These are phyloP conservation scores for Saccharomyces uvarum DNA, from an alignment of 1,139 yeast genomes.

Conservation along the genomic window DNA sequence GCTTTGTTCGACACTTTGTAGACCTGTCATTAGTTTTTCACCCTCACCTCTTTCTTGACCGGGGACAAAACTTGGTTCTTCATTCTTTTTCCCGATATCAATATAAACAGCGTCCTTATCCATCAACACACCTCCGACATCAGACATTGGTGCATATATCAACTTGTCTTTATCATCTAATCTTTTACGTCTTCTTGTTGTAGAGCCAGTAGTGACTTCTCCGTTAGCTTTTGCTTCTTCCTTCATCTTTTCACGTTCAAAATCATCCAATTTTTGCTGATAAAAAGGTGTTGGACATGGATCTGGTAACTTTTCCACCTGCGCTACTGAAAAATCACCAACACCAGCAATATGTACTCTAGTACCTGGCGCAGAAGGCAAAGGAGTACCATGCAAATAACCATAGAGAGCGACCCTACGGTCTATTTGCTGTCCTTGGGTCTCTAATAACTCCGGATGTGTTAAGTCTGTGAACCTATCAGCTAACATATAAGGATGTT, in stretches of 20 bases:
- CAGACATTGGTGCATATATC: constrained; percentile 98
- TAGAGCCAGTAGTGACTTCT: constrained; percentile 42
- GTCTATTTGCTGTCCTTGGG: constrained; percentile 70
- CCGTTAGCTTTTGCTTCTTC: constrained; percentile 44
- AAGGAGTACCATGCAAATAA: constrained; percentile 87
- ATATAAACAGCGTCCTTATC: constrained; percentile 97
- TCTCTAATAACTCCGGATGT: constrained; percentile 73
- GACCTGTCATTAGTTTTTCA: constrained; percentile 71
- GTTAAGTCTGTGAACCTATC: constrained; percentile 95
- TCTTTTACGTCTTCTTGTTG: constrained; percentile 70
- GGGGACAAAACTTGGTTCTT: constrained; percentile 47
- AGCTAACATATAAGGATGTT: constrained; percentile 87
- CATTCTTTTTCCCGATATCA: constrained; percentile 58
- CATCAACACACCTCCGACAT: constrained; percentile 93
- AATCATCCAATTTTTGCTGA: constrained; percentile 76
- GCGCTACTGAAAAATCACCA: constrained; percentile 73
- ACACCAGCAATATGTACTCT: constrained; percentile 92
- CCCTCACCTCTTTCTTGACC: constrained; percentile 73
- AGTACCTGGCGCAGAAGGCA: constrained; percentile 57
- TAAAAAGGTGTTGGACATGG: constrained; percentile 97
- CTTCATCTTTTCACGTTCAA: constrained; percentile 52
- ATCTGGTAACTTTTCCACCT: constrained; percentile 86
- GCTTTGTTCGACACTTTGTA: constrained; percentile 63
- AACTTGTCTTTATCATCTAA: constrained; percentile 90
- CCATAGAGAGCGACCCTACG: constrained; percentile 90